Evolutionary conservation across 768 basidiomycete genomes (phyloP), one percentile per base, ranked within the genome.

Genomic region (Tricholoma furcatifolium): DNA sequence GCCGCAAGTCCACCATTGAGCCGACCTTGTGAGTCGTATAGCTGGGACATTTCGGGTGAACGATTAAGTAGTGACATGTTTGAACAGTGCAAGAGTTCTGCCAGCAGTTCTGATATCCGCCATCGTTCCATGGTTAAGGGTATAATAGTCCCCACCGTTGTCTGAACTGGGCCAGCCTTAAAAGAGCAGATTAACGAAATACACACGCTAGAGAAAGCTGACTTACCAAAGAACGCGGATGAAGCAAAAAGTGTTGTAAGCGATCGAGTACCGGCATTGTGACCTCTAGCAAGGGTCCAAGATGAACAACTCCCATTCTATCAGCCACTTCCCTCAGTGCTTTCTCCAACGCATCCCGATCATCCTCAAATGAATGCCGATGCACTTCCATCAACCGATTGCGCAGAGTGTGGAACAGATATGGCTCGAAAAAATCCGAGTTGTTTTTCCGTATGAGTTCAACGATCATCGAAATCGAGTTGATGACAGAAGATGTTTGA

Each of bases 11-110:
- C 95, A n/a, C 93, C 93, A 59, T 87, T 84, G 39, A 99, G 71
- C 23, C 91, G 83, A 17, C 96, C 96, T 47, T 91, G 83, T 1
- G 76, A 72, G 63, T 92, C 91, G 67, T 93, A 94, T n/a, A 85
- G 73, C 20, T 82, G 77, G 42, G 82, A 80, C 50, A 79, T 84
- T 43, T 87, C 84, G 0, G 80, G 65, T 1, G 81, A 70, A 9
- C 97, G 91, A 66, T 98, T 98, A 23, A 98, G 77, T 20, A 98
- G 80, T 5, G 91, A 86, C 96, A 99, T 98, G 63, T 97, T 98
- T 15, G 97, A 98, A 67, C 94, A 97, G 65, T 99, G 97, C 21
- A 98, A 74, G 5, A 99, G 83, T 66, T 99, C 97, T 17, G 96
- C 97, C 62, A 96, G 94, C 11, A 99, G 77, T 69, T 99, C 97